These are phyloP conservation scores for Atkinsonella hypoxylon DNA, from an alignment of 2,329 filamentous ascomycete genomes.

Conservation along the genomic window DNA sequence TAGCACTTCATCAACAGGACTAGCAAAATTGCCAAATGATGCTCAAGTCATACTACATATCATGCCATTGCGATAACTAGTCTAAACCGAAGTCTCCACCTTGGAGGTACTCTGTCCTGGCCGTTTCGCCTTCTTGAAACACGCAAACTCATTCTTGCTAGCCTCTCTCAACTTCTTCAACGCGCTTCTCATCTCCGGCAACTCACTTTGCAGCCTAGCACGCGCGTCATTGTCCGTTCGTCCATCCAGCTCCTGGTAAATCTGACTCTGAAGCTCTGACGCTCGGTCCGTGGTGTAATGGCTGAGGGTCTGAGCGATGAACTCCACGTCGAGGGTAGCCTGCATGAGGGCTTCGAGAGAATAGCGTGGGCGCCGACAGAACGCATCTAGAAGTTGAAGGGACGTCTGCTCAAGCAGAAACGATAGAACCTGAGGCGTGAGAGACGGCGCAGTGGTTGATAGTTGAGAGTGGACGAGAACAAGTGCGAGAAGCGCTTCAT, in stretches of 20 bases:
- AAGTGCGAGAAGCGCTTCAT: conserved; percentile 70
- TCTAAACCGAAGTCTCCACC: conserved; percentile 17
- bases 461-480: conserved; percentile 90
- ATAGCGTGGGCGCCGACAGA: conserved; percentile 56
- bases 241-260: conserved; percentile 83
- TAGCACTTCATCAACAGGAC: no score
- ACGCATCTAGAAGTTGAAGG: conserved; percentile 67
- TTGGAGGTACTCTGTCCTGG: conserved; percentile 21
- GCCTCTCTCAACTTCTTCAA: conserved; percentile 74
- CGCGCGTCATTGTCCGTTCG: conserved; percentile 83
- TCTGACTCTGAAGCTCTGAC: conserved; percentile 70
- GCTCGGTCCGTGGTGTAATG: conserved; percentile 81
- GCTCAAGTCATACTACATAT: neutral
- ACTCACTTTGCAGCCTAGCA: conserved; percentile 66
- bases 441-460: conserved; percentile 61
- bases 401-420: conserved; percentile 77
- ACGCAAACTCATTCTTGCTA: conserved; percentile 78
- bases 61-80: neutral
- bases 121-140: conserved; percentile 57
- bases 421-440: conserved; percentile 72
- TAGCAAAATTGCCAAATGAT: neutral
- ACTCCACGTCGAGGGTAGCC: conserved; percentile 93
- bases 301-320: conserved; percentile 84
- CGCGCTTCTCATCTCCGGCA: conserved; percentile 79
- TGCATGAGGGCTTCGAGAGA: conserved; percentile 81